Percentiles rank a stretch among this genome's conserved stretches.
These are phyloP conservation scores for Solanum bulbocastanum DNA, from an alignment of 257 asterid species.

Conservation along the genomic window DNA sequence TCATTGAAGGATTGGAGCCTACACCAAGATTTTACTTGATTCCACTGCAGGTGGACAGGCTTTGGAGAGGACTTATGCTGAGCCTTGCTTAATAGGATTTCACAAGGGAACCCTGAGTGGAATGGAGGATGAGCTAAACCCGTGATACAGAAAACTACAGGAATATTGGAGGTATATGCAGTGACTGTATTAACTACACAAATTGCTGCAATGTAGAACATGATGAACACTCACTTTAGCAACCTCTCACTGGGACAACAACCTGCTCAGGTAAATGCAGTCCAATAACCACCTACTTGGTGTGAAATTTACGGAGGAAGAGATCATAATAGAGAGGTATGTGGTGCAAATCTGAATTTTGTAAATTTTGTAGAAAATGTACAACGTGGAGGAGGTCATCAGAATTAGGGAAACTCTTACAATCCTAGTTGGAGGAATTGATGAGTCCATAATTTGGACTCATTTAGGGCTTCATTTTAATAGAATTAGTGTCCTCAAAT, in stretches of 20 bases:
- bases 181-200: background rate
- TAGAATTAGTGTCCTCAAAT: too few relatives aligned
- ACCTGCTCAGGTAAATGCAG: background rate
- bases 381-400: background rate
- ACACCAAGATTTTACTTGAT: too few relatives aligned
- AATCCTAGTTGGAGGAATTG: too few relatives aligned
- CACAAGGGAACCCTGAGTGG: background rate
- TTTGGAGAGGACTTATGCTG: too few relatives aligned
- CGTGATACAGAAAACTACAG: too few relatives aligned
- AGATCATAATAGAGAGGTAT: background rate
- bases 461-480: too few relatives aligned
- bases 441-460: too few relatives aligned
- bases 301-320: background rate
- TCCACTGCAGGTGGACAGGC: too few relatives aligned
- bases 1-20: too few relatives aligned
- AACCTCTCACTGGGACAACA: background rate
- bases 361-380: background rate
- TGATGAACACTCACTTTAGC: background rate
- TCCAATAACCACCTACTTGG: background rate
- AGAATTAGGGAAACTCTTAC: too few relatives aligned
- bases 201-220: background rate
- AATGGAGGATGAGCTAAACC: background rate
- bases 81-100: background rate
- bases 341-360: background rate
- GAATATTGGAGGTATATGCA: background rate